Evolutionary conservation across 164 flowering plant species (phyloP), one percentile per base, ranked within the genome.

Genomic region (Chloranthus sessilifolius): DNA sequence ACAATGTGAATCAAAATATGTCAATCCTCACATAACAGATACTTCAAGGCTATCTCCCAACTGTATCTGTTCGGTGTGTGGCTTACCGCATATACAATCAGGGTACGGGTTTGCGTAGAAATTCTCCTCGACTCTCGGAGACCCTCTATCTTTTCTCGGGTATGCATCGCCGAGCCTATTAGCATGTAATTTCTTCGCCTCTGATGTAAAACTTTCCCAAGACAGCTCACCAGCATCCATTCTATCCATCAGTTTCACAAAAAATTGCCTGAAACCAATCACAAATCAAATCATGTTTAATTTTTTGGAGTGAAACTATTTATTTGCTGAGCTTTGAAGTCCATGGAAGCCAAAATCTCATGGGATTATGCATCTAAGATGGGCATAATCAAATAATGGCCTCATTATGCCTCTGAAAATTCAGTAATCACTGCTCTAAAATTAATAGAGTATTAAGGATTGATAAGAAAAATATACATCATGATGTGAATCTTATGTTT

Each of bases 61-160:
- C n/a, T n/a, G n/a, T n/a, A n/a, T n/a, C n/a, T n/a, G n/a, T n/a
- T n/a, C 41, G 33, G 53, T 28, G 67, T 35, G 45, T n/a, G n/a
- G n/a, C n/a, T 45, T 67, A 46, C 65, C 55, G 41, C 85, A 80
- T 39, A 80, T 22, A 53, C 85, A 80, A 12, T 75, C 83, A 9
- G 90, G 85, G 31, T 56, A 60, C 48, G 90, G 90, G 45, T 83
- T 81, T 24, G 83, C 80, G 59, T 70, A 78, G 50, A 80, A 78
- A 22, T 71, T 76, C 64, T 83, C 85, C 69, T 79, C 83, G 3
- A 65, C 40, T 46, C 72, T 71, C 5, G 81, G 79, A 16, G 66
- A 43, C 42, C 71, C 74, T 33, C 79, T 81, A 1, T 60, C 47
- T 52, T 37, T 23, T 65, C 91, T 73, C 9, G 27, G 55, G 34